phyloP scores from a whole-genome alignment of 2,329 filamentous ascomycete species.

The Fusarium humuli region DNA sequence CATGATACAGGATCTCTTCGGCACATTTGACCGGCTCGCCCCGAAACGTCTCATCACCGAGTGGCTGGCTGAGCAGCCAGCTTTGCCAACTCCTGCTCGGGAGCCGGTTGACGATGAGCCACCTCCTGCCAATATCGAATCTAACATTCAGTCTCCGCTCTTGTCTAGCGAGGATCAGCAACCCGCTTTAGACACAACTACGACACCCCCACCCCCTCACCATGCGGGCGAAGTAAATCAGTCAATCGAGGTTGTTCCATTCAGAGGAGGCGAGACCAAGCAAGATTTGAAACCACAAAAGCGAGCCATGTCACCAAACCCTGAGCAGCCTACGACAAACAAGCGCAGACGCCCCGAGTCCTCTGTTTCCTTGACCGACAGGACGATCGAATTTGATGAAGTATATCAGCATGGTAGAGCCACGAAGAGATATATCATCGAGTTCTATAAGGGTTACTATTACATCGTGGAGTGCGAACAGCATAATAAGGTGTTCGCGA shows the following conservation, averaged over 20 bases:
- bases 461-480: constrained; percentile 26
- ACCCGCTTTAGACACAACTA: neutral
- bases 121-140: neutral
- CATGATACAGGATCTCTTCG: neutral
- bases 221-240: neutral
- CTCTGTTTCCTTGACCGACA: neutral
- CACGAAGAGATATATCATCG: neutral
- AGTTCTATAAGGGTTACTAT: neutral
- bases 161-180: neutral
- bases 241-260: neutral
- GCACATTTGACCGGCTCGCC: neutral
- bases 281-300: neutral
- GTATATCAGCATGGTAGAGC: constrained; percentile 24
- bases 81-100: neutral
- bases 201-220: neutral
- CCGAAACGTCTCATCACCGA: neutral
- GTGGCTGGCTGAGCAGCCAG: neutral
- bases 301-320: neutral
- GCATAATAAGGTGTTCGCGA: neutral
- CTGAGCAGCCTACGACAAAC: neutral
- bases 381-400: constrained; percentile 4
- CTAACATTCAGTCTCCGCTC: too few species aligned
- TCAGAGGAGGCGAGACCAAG: neutral
- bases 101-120: too few species aligned
- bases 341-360: neutral